Conservation (phyloP, 140 eudicot genomes). For the Stevia rebaudiana region DNA sequence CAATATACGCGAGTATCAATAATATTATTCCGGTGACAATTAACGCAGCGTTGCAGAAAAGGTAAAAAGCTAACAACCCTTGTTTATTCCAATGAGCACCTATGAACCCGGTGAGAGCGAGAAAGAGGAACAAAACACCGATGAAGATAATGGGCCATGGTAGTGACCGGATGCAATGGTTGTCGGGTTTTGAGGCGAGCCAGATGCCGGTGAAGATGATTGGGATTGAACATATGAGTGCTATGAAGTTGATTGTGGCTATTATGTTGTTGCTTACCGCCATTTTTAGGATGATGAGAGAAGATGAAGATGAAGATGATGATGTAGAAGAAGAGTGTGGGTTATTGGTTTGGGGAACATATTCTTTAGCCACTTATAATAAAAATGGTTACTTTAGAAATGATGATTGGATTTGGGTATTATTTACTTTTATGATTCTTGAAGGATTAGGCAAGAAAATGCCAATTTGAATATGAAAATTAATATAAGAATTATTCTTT, state of each 20-base stretch:
- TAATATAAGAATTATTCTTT: constrained; percentile 5
- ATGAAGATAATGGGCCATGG: constrained; percentile 84
- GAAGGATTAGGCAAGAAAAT: constrained; percentile 24
- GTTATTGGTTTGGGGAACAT: constrained; percentile 34
- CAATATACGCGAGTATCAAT: constrained; percentile 73
- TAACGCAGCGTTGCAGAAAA: constrained; percentile 76
- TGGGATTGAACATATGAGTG: constrained; percentile 81
- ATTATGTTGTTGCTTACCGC: constrained; percentile 90
- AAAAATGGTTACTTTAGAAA: constrained; percentile 16
- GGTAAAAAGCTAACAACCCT: constrained; percentile 66
- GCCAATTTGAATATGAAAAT: background rate
- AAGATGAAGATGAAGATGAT: constrained; percentile 6
- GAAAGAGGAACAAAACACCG: constrained; percentile 65
- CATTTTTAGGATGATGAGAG: constrained; percentile 36
- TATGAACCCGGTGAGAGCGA: constrained; percentile 75
- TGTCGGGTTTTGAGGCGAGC: constrained; percentile 91
- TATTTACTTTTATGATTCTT: constrained; percentile 27
- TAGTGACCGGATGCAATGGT: constrained; percentile 87
- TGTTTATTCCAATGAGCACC: constrained; percentile 89
- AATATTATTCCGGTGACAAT: constrained; percentile 59
- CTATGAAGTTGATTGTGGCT: constrained; percentile 72
- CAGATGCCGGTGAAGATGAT: constrained; percentile 82
- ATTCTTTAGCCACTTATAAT: constrained; percentile 25
- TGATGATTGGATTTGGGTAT: constrained; percentile 9
- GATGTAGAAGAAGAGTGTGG: background rate